These are phyloP conservation scores for Zasmidium cellare DNA, from an alignment of 2,329 filamentous ascomycete species.

Conservation along the genomic window DNA sequence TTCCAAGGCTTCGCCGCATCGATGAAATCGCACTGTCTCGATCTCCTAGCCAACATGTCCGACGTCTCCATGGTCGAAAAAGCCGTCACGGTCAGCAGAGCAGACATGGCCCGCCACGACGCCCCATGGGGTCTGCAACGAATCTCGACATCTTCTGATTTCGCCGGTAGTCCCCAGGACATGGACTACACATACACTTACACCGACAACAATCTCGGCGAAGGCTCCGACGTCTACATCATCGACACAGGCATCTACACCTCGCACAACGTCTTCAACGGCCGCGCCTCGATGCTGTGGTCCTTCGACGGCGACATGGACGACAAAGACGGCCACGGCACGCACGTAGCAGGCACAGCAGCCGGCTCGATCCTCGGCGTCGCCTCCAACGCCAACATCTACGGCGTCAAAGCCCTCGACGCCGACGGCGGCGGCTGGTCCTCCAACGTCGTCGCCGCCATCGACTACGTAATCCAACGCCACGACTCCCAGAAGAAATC, in stretches of 20 bases:
- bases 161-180: constrained; percentile 28
- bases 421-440: constrained; percentile 47
- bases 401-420: constrained; percentile 54
- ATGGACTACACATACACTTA: constrained; percentile 47
- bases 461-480: constrained; percentile 47
- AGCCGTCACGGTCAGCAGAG: constrained; percentile 26
- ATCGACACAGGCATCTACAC: constrained; percentile 51
- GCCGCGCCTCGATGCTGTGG: constrained; percentile 44
- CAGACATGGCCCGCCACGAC: constrained; percentile 31
- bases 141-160: constrained; percentile 38
- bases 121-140: constrained; percentile 51
- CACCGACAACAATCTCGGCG: constrained; percentile 36
- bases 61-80: constrained; percentile 46
- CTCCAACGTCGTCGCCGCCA: constrained; percentile 51
- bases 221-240: constrained; percentile 50
- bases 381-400: constrained; percentile 50
- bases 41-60: constrained; percentile 39
- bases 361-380: constrained; percentile 47
- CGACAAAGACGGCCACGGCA: constrained; percentile 51
- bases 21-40: constrained; percentile 42
- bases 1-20: constrained; percentile 43
- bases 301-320: constrained; percentile 35
- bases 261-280: constrained; percentile 47
- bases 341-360: constrained; percentile 49
- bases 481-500: constrained; percentile 45